Conservation (phyloP, 306 rosid genomes). For the Senna siamea region DNA sequence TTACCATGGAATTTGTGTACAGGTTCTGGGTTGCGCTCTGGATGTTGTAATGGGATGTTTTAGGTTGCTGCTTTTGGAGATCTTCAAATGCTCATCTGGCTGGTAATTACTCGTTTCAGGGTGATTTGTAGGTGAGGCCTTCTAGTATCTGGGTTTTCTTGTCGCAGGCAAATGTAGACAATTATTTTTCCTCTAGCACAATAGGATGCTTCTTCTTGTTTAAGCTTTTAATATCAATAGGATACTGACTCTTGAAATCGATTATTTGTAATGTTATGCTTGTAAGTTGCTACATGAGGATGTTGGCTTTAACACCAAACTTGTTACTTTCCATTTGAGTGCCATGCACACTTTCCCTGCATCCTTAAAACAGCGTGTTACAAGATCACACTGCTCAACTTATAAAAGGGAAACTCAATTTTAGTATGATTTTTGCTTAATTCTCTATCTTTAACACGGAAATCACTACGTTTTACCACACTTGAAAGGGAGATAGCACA, state of each 20-base stretch:
- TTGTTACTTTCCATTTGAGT: not conserved
- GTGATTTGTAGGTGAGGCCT: conserved; percentile 30
- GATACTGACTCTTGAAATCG: conserved; percentile 12
- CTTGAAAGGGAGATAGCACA: too few species aligned
- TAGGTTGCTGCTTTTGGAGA: conserved; percentile 34
- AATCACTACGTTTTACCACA: too few species aligned
- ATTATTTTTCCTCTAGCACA: not conserved
- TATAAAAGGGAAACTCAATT: too few species aligned
- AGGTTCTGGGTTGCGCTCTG: conserved; percentile 45
- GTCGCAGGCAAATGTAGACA: conserved; percentile 6
- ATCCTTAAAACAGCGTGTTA: too few species aligned
- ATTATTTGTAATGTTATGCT: not conserved
- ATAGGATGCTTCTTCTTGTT: conserved; percentile 15
- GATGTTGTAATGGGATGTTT: conserved; percentile 36
- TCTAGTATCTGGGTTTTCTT: conserved; percentile 17
- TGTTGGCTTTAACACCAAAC: not conserved
- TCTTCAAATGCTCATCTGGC: conserved; percentile 11
- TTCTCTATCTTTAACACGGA: too few species aligned
- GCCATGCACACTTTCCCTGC: too few species aligned
- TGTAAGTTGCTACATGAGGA: conserved; percentile 8
- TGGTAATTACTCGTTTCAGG: too few species aligned
- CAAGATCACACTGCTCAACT: too few species aligned
- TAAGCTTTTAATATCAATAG: conserved; percentile 10
- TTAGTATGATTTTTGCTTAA: too few species aligned
- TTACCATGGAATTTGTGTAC: conserved; percentile 75